Conservation (phyloP, 2,329 filamentous ascomycete genomes). For the Pseudocercospora cruenta region DNA sequence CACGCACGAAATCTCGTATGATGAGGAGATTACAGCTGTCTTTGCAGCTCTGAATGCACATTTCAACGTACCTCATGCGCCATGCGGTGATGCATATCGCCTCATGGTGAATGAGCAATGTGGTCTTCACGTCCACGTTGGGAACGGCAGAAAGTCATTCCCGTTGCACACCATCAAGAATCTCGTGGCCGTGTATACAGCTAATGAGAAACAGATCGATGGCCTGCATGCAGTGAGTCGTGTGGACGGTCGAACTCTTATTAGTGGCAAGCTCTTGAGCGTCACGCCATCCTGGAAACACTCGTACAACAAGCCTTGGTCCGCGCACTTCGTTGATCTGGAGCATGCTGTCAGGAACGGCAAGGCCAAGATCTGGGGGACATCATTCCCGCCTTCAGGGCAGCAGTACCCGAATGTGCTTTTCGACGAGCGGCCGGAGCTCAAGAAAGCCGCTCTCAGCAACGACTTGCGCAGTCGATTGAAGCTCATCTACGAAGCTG, state of each 20-base stretch:
- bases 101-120: constrained; percentile 30
- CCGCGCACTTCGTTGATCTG: constrained; percentile 7
- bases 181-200: constrained; percentile 32
- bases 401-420: constrained; percentile 4
- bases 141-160: constrained; percentile 32
- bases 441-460: constrained; percentile 8
- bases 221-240: constrained; percentile 31
- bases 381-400: not conserved
- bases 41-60: constrained; percentile 17
- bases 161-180: constrained; percentile 34
- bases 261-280: not conserved
- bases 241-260: constrained; percentile 21
- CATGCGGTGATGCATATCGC: constrained; percentile 17
- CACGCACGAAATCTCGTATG: constrained; percentile 13
- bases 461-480: constrained; percentile 16
- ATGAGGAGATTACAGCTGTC: constrained; percentile 25
- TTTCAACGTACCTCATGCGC: constrained; percentile 11
- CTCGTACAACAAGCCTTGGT: constrained; percentile 22
- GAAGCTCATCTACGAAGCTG: constrained; percentile 18
- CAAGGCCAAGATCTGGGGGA: not conserved
- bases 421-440: constrained; percentile 1
- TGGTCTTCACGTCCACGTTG: constrained; percentile 40
- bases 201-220: constrained; percentile 37
- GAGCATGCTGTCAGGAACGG: not conserved
- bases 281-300: not conserved